These are phyloP conservation scores for Ascocoryne sarcoides DNA, from an alignment of 2,329 filamentous ascomycete genomes.

Conservation along the genomic window DNA sequence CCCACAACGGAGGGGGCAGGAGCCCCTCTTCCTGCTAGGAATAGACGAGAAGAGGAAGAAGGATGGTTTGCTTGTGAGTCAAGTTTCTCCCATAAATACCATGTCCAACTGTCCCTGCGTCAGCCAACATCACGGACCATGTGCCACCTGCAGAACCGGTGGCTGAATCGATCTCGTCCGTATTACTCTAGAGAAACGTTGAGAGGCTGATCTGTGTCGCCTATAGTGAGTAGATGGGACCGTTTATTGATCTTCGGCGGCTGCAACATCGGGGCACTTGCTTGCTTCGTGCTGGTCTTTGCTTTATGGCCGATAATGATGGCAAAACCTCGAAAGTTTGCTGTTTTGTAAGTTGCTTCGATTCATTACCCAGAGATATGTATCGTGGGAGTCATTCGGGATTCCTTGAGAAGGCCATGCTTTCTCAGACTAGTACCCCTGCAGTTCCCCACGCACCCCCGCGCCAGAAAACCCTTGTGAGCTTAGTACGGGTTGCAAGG, in stretches of 20 bases:
- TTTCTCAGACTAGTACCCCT: too few relatives aligned
- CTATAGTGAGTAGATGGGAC: slow-evolving; percentile 92
- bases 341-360: slow-evolving; percentile 72
- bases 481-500: too few relatives aligned
- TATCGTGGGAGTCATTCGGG: too few relatives aligned
- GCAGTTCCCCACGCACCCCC: too few relatives aligned
- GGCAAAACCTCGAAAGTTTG: slow-evolving; percentile 83
- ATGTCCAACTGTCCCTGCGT: slow-evolving; percentile 26
- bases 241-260: slow-evolving; percentile 84
- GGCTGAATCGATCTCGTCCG: slow-evolving; percentile 18
- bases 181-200: slow-evolving; percentile 14
- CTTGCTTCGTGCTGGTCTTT: slow-evolving; percentile 91
- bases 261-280: slow-evolving; percentile 81
- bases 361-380: too few relatives aligned
- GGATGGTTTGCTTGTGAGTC: slow-evolving; percentile 90
- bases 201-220: slow-evolving; percentile 27
- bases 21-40: slow-evolving; percentile 77
- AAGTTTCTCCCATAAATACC: slow-evolving; percentile 17
- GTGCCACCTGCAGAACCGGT: slow-evolving; percentile 20
- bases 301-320: slow-evolving; percentile 78
- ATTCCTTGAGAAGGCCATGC: too few relatives aligned
- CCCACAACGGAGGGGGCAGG: slow-evolving; percentile 76
- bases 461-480: too few relatives aligned
- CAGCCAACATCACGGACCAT: slow-evolving; percentile 22
- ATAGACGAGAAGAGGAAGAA: slow-evolving; percentile 85